Base-by-base conservation (phyloP, 768 basidiomycete genomes). In the Mycena rosella region DNA sequence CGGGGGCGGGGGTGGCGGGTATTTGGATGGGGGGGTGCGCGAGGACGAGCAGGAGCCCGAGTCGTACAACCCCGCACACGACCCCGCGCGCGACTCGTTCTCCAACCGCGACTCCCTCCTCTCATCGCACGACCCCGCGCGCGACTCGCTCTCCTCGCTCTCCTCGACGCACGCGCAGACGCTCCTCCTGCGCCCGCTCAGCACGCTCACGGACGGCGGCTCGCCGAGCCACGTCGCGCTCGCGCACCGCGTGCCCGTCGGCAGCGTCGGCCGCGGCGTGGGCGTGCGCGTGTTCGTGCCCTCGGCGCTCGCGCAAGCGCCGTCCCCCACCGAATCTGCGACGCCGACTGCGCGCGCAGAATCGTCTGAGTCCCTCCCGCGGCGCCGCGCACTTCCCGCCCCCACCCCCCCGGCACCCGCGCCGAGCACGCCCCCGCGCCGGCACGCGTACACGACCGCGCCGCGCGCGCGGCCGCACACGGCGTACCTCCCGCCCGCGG, bases 161-260 rank as follows among this genome's bases (percentile, higher is more conserved):
- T 3, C 8, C 38, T n/a, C n/a, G n/a, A 40, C 17, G 8, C 6
- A 11, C 38, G n/a, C 42, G 3, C 69, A 71, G 47, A 47, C 52
- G 9, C 45, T 70, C 34, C 27, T 44, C 7, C 15, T 63, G 55
- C 69, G 32, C n/a, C 56, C 66, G 7, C 80, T 80, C 0, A 74
- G 74, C 56, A 82, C 80, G 72, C 81, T 82, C 78, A 74, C 51
- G 8, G 82, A 83, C 65, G 77, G 76, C n/a, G 70, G 53, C 2
- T 82, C 79, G 62, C 78, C 82, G 8, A 75, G 73, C 22, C 79
- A 80, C 30, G 73, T 82, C 32, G 71, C 76, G 3, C 73, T 78
- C 30, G 83, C 81, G 8, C 79, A 81, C 44, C 78, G 81, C 22
- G 73, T 84, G 63, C 79, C 81, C 7, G 77, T 83, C 4, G 57